Percentiles rank a stretch among this genome's conserved stretches.
Conservation (phyloP, 2,329 filamentous ascomycete genomes). For the Penicillium sp. region DNA sequence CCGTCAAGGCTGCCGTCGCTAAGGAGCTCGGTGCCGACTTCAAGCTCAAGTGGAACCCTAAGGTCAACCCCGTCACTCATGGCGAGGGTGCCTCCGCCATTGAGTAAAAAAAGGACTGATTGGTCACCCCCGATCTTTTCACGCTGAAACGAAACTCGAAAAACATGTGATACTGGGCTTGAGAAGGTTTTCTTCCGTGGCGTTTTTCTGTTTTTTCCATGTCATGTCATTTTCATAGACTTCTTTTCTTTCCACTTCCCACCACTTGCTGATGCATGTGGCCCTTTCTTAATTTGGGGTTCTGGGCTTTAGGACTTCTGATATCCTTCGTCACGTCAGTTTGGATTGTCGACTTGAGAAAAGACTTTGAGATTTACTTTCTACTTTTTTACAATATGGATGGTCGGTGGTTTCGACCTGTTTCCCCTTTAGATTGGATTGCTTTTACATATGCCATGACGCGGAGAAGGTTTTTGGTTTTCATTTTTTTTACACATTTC, state of each 20-base stretch:
- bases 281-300: conserved; percentile 3
- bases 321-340: conserved; percentile 15
- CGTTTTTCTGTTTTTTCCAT: conserved; percentile 6
- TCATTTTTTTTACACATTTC: conserved; percentile 3
- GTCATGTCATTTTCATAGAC: conserved; percentile 8
- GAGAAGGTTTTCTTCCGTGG: conserved; percentile 6
- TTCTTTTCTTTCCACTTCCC: conserved; percentile 2
- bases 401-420: conserved; percentile 16
- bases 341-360: conserved; percentile 7
- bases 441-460: conserved; percentile 5
- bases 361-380: conserved; percentile 7
- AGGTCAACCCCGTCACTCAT: conserved; percentile 65
- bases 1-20: conserved; percentile 64
- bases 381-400: conserved; percentile 6
- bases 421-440: conserved; percentile 8
- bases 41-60: conserved; percentile 69
- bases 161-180: conserved; percentile 7
- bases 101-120: conserved; percentile 43
- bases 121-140: conserved; percentile 5
- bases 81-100: conserved; percentile 55
- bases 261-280: conserved; percentile 2
- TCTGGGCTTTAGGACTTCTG: conserved; percentile 11
- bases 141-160: conserved; percentile 14
- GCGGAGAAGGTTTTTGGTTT: conserved; percentile 1
- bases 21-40: conserved; percentile 73